A percentile compares a stretch with the other conserved stretches of the same genome.
phyloP scores from a whole-genome alignment of 306 rosid species.

The Coriaria nepalensis region DNA sequence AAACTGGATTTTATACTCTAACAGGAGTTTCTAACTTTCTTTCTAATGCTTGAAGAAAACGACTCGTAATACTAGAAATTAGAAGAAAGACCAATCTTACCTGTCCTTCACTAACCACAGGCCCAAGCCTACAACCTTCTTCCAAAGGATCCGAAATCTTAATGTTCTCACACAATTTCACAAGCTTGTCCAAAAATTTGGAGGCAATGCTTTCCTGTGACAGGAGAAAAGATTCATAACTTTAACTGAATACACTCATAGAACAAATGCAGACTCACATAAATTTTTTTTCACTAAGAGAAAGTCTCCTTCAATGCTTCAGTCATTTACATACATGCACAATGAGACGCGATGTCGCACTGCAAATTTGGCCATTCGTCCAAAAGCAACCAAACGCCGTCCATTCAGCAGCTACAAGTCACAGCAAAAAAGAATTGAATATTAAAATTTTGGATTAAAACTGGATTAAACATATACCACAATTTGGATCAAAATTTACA shows the following conservation, averaged over 20 bases:
- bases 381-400: slow-evolving; percentile 81
- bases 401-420: slow-evolving; percentile 92
- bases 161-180: slow-evolving; percentile 69
- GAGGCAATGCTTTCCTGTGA: slow-evolving; percentile 77
- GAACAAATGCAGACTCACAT: too few species aligned
- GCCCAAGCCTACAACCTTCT: slow-evolving; percentile 99
- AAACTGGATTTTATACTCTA: too few species aligned
- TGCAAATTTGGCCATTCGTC: slow-evolving; percentile 99
- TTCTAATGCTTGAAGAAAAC: too few species aligned
- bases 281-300: too few species aligned
- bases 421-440: slow-evolving; percentile 16
- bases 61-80: slow-evolving; percentile 3
- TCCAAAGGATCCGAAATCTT: slow-evolving; percentile 91
- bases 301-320: too few species aligned
- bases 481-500: not conserved
- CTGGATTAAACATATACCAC: not conserved
- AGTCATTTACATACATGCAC: slow-evolving; percentile 50
- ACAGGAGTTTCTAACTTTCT: too few species aligned
- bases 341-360: slow-evolving; percentile 96
- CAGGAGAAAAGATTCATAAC: slow-evolving; percentile 1
- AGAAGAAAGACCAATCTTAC: slow-evolving; percentile 23
- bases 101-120: slow-evolving; percentile 86
- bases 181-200: slow-evolving; percentile 62
- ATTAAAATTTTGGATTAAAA: slow-evolving; percentile 1
- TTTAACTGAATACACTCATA: not conserved